A percentile compares a stretch with the other conserved stretches of the same genome.
These are phyloP conservation scores for Hemisphaericaspora xylanilytica DNA, from an alignment of 1,139 yeast species.

Conservation along the genomic window DNA sequence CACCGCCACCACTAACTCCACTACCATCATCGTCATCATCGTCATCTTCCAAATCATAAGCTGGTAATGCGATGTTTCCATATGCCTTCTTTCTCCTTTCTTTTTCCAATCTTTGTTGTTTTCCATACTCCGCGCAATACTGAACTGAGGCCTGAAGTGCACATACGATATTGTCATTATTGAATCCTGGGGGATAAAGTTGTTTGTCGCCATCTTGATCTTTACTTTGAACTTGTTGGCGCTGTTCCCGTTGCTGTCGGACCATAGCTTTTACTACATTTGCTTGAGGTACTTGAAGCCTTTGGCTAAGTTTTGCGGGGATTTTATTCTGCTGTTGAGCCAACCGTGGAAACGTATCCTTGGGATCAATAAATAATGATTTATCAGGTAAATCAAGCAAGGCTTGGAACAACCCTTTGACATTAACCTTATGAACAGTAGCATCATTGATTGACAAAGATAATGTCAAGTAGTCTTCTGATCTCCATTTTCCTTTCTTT, in stretches of 20 bases:
- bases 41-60: constrained; percentile 2
- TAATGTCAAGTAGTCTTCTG: constrained; percentile 30
- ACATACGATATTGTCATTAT: constrained; percentile 34
- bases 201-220: constrained; percentile 11
- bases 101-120: constrained; percentile 10
- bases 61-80: background rate
- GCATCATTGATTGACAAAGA: constrained; percentile 33
- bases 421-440: constrained; percentile 31
- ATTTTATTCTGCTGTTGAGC: background rate
- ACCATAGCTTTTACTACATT: background rate
- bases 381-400: constrained; percentile 17
- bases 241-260: constrained; percentile 14
- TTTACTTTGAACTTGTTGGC: constrained; percentile 12
- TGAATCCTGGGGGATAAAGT: constrained; percentile 16
- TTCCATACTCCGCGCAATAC: constrained; percentile 29
- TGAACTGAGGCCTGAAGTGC: constrained; percentile 28
- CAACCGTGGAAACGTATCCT: constrained; percentile 4
- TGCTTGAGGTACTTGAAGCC: constrained; percentile 8
- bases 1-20: no score
- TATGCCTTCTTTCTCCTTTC: background rate
- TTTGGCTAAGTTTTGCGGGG: constrained; percentile 2
- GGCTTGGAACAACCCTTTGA: constrained; percentile 30
- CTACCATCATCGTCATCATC: constrained; percentile 2
- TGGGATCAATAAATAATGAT: constrained; percentile 15
- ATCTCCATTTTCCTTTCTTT: constrained; percentile 6